Base-by-base conservation (phyloP, 2,329 filamentous ascomycete genomes). In the Didymella lethalis region DNA sequence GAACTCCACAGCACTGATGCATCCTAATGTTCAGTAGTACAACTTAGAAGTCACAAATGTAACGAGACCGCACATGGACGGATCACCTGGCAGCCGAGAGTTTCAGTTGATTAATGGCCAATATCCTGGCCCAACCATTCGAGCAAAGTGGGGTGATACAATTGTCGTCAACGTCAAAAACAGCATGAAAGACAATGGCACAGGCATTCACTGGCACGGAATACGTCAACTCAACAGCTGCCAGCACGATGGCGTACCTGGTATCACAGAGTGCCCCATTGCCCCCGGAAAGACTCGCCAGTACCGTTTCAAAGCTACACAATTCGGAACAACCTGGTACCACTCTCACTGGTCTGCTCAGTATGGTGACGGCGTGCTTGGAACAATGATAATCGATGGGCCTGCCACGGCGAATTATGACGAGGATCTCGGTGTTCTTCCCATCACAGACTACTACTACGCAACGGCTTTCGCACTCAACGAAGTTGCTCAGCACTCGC, bases 381-480 rank as follows among this genome's bases (percentile, higher is more conserved):
- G 80, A 2, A 66, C 73, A 8, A 72, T 81, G 32, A 74, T 75
- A 44, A 74, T 76, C 43, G 76, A 81, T 51, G 80, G 79, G 4
- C 80, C 80, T 16, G 75, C 78, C 16, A 75, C 73, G 16, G 73
- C 72, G 18, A 78, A 80, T 55, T 82, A 80, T 25, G 87, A 91
- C 59, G 80, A 84, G 48, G 88, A 91, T 66, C 77, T 89, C 0
- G 88, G 88, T 3, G 75, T 81, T 11, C 65, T 90, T 1, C 79
- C 87, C 26, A 69, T 90, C 6, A 83, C 81, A 16, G 89, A 91
- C 67, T 91, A 87, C 87, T 88, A 88, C 70, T 84, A 75, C 46
- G 59, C 67, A 57, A 72, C 64, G 61, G 74, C 58, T 38, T 70
- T 73, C 66, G 72, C 51, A 59, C 69, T 68, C 61, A 69, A 66